Conservation (phyloP, 192 early-diverging fungal species). For the Radiomyces spectabilis region DNA sequence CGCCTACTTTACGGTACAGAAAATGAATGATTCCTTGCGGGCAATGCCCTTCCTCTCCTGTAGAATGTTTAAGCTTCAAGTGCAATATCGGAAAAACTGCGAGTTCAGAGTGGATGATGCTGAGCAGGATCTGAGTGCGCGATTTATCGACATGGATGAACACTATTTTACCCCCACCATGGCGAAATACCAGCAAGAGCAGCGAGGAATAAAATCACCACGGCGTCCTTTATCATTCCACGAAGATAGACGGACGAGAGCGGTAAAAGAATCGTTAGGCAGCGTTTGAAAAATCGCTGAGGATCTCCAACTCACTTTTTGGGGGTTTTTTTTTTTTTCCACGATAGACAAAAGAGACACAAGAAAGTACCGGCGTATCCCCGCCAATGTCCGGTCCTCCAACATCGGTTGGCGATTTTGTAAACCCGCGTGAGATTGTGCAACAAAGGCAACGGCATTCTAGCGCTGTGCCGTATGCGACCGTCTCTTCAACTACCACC, state of each 20-base stretch:
- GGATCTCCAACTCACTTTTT: too few species aligned
- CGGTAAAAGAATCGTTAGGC: too few species aligned
- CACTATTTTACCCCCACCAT: conserved; percentile 58
- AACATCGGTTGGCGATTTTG: background rate
- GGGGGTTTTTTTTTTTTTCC: too few species aligned
- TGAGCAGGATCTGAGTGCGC: conserved; percentile 41
- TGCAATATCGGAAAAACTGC: conserved; percentile 62
- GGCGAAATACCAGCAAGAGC: conserved; percentile 31
- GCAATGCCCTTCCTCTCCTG: background rate
- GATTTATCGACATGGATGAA: conserved; percentile 55
- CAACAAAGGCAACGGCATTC: conserved; percentile 8
- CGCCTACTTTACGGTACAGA: too few species aligned
- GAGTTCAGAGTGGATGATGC: conserved; percentile 67
- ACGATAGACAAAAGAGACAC: too few species aligned
- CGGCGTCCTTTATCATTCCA: too few species aligned
- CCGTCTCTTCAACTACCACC: background rate
- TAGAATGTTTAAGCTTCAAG: conserved; percentile 60
- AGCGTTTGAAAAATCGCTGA: too few species aligned
- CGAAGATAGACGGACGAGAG: too few species aligned
- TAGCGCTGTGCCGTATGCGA: conserved; percentile 4
- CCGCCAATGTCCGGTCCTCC: too few species aligned
- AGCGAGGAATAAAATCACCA: too few species aligned
- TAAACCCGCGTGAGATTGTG: conserved; percentile 9
- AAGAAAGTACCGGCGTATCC: too few species aligned
- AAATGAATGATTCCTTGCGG: background rate